Base-by-base conservation (phyloP, 2,329 filamentous ascomycete genomes). In the Cytospora mali region DNA sequence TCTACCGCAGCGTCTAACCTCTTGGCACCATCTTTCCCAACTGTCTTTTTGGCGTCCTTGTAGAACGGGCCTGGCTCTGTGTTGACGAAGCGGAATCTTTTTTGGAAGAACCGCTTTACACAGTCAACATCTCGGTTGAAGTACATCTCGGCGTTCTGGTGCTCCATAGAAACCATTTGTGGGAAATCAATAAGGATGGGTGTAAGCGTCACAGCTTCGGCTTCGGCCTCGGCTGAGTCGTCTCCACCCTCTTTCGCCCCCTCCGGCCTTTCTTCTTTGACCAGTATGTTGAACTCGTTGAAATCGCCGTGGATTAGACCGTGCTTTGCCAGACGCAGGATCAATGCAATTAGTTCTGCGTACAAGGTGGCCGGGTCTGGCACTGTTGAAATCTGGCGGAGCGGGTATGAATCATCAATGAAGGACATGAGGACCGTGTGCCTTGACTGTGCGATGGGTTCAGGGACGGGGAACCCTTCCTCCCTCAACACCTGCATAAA, bases 281-380 rank as follows among this genome's bases (percentile, higher is more conserved):
- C 88, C 35, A 99, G 80, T 67, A 99, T 94, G 75, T 99, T 99
- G 83, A 99, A 99, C 76, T 99, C 96, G 79, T 99, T 99, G 80
- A 96, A 99, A 74, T 99, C 95, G 66, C 95, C 95, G 73, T 99
- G 95, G 66, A 99, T 99, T 54, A 99, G 80, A 7, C 95, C 95
- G 69, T 93, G 88, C 66, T 87, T 87, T 6, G 95, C 94, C 48
- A 99, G 82, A 29, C 88, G 85, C 50, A 99, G 80, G 61, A 99
- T 92, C 69, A 97, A 85, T 49, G 87, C 84, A 71, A 99, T 96
- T 35, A 99, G 80, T 65, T 98, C 92, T n/a, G 88, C 88, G 73
- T 99, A 99, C 6, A 99, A 82, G n/a, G 79, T 79, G 3, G 92
- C 91, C 0, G 94, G 92, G 68, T 97, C 86, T 33, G 92, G 90